These are phyloP conservation scores for Flueggea neowawraea DNA, from an alignment of 441 rosid species.

Conservation along the genomic window DNA sequence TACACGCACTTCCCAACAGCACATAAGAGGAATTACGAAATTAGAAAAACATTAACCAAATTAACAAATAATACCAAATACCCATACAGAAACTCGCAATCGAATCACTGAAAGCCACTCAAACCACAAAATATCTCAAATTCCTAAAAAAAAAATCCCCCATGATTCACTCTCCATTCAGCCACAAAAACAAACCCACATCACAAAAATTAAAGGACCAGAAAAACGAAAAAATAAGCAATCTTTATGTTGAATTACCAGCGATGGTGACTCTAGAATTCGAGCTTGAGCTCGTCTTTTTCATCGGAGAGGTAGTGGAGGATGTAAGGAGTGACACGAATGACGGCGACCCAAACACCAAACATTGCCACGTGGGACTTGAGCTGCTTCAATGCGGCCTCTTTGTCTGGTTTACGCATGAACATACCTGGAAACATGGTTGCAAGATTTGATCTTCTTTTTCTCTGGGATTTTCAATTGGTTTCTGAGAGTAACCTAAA, in stretches of 20 bases:
- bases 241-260: conserved; percentile 1
- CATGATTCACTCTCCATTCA: too few species aligned
- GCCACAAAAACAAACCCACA: too few species aligned
- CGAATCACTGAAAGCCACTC: too few species aligned
- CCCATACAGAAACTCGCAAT: too few species aligned
- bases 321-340: conserved; percentile 71
- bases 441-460: neutral
- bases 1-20: too few species aligned
- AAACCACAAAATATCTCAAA: too few species aligned
- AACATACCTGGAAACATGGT: conserved; percentile 93
- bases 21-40: too few species aligned
- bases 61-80: too few species aligned
- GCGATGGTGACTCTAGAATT: conserved; percentile 32
- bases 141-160: neutral
- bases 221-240: neutral
- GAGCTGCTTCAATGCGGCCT: conserved; percentile 80
- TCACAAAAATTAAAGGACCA: neutral
- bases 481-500: too few species aligned
- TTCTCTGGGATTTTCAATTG: too few species aligned
- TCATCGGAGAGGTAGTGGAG: conserved; percentile 66
- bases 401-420: conserved; percentile 85
- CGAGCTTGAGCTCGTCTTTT: conserved; percentile 81
- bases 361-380: conserved; percentile 60
- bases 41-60: too few species aligned
- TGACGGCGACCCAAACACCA: conserved; percentile 59